Conservation (phyloP, 441 rosid genomes). For the Capsella rubella region DNA sequence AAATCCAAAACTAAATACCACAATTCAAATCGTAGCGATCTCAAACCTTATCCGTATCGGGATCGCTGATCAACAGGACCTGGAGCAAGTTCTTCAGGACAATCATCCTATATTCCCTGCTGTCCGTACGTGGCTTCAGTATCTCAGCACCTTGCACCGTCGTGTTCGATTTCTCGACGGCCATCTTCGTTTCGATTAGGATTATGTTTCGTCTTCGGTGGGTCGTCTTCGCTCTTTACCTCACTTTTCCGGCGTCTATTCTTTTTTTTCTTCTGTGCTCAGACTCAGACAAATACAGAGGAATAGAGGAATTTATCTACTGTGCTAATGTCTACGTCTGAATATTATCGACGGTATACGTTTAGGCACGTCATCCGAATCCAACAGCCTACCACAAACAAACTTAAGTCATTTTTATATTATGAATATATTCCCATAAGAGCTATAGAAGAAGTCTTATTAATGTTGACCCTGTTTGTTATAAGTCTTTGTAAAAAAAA, state of each 20-base stretch:
- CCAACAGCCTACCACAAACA: constrained; percentile 7
- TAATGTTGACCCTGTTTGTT: constrained; percentile 4
- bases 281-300: background rate
- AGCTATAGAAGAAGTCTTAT: background rate
- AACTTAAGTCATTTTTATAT: background rate
- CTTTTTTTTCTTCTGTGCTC: background rate
- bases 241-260: constrained; percentile 13
- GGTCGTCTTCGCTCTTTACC: constrained; percentile 16
- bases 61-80: constrained; percentile 82
- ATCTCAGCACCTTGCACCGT: constrained; percentile 54
- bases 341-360: background rate
- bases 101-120: constrained; percentile 71
- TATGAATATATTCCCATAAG: constrained; percentile 7
- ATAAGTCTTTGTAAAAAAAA: no score
- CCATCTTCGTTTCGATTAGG: constrained; percentile 49
- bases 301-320: background rate
- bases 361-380: background rate
- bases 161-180: constrained; percentile 52
- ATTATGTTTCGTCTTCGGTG: constrained; percentile 22
- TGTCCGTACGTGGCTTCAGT: constrained; percentile 76
- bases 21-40: background rate
- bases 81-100: constrained; percentile 72
- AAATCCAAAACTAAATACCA: background rate
- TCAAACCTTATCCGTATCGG: constrained; percentile 87
- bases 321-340: constrained; percentile 23